Base-by-base conservation (phyloP, 176 grass and related monocot species). In the Otatea glauca region DNA sequence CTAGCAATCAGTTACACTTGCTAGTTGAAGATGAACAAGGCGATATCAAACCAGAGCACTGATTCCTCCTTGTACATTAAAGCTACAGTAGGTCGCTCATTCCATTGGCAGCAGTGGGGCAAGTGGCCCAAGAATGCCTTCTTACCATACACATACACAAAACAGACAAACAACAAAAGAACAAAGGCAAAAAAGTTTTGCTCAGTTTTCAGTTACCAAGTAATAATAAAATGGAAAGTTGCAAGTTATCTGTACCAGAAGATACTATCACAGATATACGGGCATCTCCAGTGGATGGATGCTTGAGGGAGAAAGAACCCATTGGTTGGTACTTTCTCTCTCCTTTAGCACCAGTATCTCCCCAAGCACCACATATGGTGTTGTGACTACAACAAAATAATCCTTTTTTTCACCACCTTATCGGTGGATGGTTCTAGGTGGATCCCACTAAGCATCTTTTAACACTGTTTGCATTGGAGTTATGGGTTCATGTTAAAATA, bases 101-200 rank as follows among this genome's bases (percentile, higher is more conserved):
- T 74, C 95, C 94, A 94, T 86, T 91, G 90, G 93, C 89, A 93
- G 91, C 90, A 93, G 93, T 98, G 91, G 91, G 93, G 84, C 83
- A 91, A 95, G 88, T 89, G 88, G 85, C 91, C 93, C 93, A 92
- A 99, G 72, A 90, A 85, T 96, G 93, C 91, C 96, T 98, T 95
- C 96, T 91, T 99, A 95, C 51, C 75, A 98, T 89, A 99, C 84
- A 92, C 87, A 98, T 92, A 94, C 64, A 99, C 93, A 99, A 94
- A 90, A 96, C 89, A 99, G 88, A 94, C 92, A 97, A 93, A 90
- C 86, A 95, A 93, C 82, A 92, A 89, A 86, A 98, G 86, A 93
- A 89, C 89, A 92, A 75, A 95, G 83, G 69, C 74, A 87, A 70
- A 86, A 73, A 87, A 85, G 76, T 47, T 63, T 75, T 44, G 62